Percentiles rank a stretch among this genome's conserved stretches.
Evolutionary conservation across 768 basidiomycete species (phyloP).

Genomic region (Russula lepida): DNA sequence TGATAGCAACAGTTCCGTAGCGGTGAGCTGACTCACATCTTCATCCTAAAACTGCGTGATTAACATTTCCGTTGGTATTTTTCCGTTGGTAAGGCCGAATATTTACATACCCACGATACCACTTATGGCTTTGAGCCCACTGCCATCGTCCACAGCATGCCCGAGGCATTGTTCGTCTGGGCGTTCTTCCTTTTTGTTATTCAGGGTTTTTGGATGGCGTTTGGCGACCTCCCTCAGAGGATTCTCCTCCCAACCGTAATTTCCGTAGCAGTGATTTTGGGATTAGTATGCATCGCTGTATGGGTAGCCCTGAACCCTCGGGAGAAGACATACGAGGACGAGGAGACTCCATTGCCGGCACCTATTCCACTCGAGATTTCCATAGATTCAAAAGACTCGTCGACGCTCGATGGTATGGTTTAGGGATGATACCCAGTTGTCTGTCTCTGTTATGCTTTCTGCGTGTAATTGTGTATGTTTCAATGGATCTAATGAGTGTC

Average conservation of each 20-base stretch:
- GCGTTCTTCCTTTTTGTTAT: conserved; percentile 1
- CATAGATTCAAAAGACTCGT: not conserved
- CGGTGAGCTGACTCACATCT: not conserved
- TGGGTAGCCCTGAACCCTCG: conserved; percentile 6
- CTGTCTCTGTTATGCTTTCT: no score
- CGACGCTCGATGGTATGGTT: not conserved
- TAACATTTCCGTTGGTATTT: not conserved
- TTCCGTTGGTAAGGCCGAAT: not conserved
- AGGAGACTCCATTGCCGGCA: not conserved
- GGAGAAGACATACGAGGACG: not conserved
- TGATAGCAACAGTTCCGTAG: not conserved
- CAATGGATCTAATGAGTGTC: not conserved
- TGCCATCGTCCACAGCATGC: conserved; percentile 12
- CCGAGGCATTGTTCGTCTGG: conserved; percentile 1
- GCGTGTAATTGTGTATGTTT: not conserved
- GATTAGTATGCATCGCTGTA: not conserved
- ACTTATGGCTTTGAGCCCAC: conserved; percentile 7
- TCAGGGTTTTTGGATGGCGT: conserved; percentile 12
- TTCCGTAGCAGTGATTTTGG: not conserved
- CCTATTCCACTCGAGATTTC: not conserved
- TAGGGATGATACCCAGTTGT: not conserved
- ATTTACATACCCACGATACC: conserved; percentile 3
- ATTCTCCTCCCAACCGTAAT: not conserved
- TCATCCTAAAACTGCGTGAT: not conserved
- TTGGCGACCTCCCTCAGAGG: not conserved